These are phyloP conservation scores for Coelastrella sp. DNA, from an alignment of 139 green algal genomes.

Conservation along the genomic window DNA sequence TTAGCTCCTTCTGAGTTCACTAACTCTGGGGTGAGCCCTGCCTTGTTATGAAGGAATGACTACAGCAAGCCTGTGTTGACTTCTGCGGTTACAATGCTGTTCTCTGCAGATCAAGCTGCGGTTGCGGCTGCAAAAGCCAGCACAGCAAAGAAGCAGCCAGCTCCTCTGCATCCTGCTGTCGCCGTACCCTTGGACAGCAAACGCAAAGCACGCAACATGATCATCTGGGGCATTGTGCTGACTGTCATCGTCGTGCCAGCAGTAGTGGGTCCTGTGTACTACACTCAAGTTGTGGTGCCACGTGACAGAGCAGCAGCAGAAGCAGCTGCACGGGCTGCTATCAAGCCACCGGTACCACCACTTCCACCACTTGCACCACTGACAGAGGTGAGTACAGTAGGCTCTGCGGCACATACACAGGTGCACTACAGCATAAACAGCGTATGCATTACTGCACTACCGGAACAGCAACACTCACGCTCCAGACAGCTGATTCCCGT, in stretches of 20 bases:
- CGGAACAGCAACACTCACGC: no score
- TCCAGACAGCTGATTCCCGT: no score
- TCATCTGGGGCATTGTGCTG: background rate
- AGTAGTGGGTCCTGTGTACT: conserved; percentile 18
- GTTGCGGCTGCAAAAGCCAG: background rate
- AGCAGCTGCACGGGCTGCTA: background rate
- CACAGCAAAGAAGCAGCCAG: background rate
- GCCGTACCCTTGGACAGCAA: background rate
- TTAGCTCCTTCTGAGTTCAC: no score
- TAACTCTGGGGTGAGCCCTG: no score
- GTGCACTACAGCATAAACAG: no score
- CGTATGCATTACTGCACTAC: no score
- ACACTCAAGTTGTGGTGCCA: background rate
- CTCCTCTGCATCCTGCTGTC: background rate
- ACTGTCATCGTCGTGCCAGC: background rate
- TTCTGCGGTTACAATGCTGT: background rate
- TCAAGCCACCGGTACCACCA: background rate
- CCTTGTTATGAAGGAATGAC: no score
- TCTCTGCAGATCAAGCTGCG: background rate
- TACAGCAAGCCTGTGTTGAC: no score
- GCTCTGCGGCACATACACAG: no score
- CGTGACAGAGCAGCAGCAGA: background rate
- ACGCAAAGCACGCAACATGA: background rate
- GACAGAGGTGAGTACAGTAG: background rate
- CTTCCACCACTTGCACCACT: background rate